These are phyloP conservation scores for Urtica urens DNA, from an alignment of 306 rosid species.

Conservation along the genomic window DNA sequence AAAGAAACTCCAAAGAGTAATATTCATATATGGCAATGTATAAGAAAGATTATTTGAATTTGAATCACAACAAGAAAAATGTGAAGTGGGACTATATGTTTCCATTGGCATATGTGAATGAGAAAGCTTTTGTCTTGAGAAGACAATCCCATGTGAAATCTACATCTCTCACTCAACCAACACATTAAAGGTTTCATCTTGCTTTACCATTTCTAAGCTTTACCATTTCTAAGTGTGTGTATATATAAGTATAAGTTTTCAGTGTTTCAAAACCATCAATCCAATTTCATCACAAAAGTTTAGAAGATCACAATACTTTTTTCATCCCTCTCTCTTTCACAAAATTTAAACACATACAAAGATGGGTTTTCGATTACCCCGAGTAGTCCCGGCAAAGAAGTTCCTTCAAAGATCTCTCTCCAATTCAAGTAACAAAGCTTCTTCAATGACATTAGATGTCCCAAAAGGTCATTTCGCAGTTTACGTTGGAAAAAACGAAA, in stretches of 20 bases:
- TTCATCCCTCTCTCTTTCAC: background rate
- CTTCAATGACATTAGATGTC: constrained; percentile 16
- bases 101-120: too few relatives aligned
- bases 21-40: too few relatives aligned
- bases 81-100: too few relatives aligned
- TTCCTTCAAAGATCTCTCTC: constrained; percentile 7
- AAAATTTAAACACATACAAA: background rate
- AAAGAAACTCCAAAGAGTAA: background rate
- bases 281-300: background rate
- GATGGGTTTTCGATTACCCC: constrained; percentile 13
- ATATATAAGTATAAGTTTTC: background rate
- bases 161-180: too few relatives aligned
- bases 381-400: constrained; percentile 5
- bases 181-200: too few relatives aligned
- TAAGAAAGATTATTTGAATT: too few relatives aligned
- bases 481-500: constrained; percentile 35
- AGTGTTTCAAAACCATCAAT: background rate
- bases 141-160: too few relatives aligned
- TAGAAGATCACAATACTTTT: too few relatives aligned
- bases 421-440: background rate
- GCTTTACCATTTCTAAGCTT: too few relatives aligned
- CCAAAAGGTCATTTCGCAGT: constrained; percentile 37
- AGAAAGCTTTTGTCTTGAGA: too few relatives aligned
- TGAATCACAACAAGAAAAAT: too few relatives aligned
- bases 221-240: background rate